phyloP scores from a whole-genome alignment of 1,139 yeast species.

The Saccharomycopsis crataegensis region DNA sequence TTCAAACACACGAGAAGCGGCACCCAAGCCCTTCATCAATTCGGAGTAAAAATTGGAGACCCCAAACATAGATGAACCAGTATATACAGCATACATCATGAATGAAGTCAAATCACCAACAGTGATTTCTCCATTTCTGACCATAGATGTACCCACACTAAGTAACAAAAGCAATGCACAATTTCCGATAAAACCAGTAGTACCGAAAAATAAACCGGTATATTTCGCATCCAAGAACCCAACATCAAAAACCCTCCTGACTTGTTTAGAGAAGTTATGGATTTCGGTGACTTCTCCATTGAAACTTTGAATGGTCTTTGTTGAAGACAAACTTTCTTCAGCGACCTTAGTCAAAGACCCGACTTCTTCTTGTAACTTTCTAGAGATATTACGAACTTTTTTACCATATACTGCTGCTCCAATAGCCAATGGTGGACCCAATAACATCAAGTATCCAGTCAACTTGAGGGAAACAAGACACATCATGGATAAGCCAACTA shows the following conservation, averaged over 20 bases:
- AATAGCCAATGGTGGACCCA: slow-evolving; percentile 78
- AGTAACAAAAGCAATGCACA: slow-evolving; percentile 67
- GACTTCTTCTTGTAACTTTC: slow-evolving; percentile 74
- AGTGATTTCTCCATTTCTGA: slow-evolving; percentile 62
- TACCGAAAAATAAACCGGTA: slow-evolving; percentile 69
- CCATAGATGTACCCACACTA: slow-evolving; percentile 75
- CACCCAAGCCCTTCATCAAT: slow-evolving; percentile 95
- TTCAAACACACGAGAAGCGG: slow-evolving; percentile 89
- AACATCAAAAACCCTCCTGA: slow-evolving; percentile 64
- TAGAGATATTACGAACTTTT: slow-evolving; percentile 65
- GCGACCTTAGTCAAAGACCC: slow-evolving; percentile 87
- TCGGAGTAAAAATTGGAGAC: slow-evolving; percentile 88
- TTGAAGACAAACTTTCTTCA: slow-evolving; percentile 87
- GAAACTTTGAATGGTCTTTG: slow-evolving; percentile 81
- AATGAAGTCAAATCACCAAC: slow-evolving; percentile 89
- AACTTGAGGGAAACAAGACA: slow-evolving; percentile 74
- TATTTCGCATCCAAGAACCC: slow-evolving; percentile 79
- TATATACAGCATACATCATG: slow-evolving; percentile 92
- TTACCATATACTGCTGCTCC: slow-evolving; percentile 80
- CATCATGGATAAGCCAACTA: slow-evolving; percentile 88
- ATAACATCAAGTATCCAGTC: slow-evolving; percentile 68
- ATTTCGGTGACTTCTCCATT: slow-evolving; percentile 72
- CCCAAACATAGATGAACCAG: slow-evolving; percentile 90
- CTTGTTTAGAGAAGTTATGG: slow-evolving; percentile 56
- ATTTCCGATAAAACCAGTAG: slow-evolving; percentile 81